A percentile compares a stretch with the other conserved stretches of the same genome.
Evolutionary conservation across 495 filamentous ascomycete species (phyloP).

Genomic region (Penicillium roqueforti): DNA sequence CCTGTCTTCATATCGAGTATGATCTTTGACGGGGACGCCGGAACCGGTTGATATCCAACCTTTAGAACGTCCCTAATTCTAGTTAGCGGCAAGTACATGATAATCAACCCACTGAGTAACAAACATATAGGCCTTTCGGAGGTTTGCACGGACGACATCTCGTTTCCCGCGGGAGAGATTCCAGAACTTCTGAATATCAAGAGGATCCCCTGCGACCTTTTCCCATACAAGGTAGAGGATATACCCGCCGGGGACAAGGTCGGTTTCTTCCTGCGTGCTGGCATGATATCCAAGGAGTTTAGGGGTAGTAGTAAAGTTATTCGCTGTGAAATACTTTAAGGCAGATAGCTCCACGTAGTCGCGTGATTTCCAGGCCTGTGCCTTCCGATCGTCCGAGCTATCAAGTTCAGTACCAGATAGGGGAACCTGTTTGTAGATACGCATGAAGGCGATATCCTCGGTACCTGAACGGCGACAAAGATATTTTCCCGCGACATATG

Average conservation of each 20-base stretch:
- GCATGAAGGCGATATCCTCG: background rate
- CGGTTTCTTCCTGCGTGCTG: background rate
- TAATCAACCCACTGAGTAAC: background rate
- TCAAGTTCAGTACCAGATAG: background rate
- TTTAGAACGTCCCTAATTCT: background rate
- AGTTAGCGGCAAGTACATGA: background rate
- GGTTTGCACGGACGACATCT: background rate
- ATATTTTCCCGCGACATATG: slow-evolving; percentile 1
- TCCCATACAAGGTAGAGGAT: slow-evolving; percentile 1
- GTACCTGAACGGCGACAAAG: background rate
- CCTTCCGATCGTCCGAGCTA: background rate
- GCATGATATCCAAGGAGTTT: background rate
- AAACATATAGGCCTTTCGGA: background rate
- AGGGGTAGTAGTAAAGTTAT: background rate
- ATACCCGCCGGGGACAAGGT: slow-evolving; percentile 3
- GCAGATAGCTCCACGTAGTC: background rate
- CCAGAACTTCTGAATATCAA: background rate
- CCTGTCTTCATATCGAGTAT: slow-evolving; percentile 3
- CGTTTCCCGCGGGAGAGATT: background rate
- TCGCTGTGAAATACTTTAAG: background rate
- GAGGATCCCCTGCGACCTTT: background rate
- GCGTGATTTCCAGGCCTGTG: background rate
- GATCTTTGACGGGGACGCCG: background rate
- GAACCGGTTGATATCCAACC: background rate
- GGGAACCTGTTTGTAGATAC: background rate